Conservation (phyloP, 345 rosid species). For the Aquilaria sinensis region DNA sequence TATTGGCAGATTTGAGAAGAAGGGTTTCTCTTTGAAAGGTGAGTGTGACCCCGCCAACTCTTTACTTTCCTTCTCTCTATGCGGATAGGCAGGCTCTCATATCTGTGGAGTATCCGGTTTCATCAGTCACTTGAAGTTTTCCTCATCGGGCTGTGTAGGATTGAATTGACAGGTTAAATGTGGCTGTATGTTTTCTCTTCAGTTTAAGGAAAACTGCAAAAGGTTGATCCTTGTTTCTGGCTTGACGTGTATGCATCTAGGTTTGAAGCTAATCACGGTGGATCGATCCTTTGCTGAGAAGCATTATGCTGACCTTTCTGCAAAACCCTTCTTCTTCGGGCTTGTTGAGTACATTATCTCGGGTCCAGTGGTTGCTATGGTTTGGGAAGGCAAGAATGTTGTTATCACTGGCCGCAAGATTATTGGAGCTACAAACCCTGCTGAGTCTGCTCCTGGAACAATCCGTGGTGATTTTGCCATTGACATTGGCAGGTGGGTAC, state of each 20-base stretch:
- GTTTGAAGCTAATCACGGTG: constrained; percentile 69
- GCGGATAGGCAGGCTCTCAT: background rate
- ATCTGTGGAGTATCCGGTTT: too few species aligned
- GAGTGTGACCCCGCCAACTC: background rate
- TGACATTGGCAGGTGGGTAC: constrained; percentile 70
- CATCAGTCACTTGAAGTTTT: too few species aligned
- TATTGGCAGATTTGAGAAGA: constrained; percentile 89
- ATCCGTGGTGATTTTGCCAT: constrained; percentile 92
- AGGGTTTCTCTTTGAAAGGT: constrained; percentile 93
- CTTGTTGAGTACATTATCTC: constrained; percentile 90
- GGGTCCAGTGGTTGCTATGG: constrained; percentile 95
- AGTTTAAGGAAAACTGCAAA: background rate
- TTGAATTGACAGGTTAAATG: background rate
- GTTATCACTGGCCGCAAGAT: constrained; percentile 83
- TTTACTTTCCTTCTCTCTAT: background rate
- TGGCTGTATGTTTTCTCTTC: background rate
- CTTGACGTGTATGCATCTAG: constrained; percentile 23
- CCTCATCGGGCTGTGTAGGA: background rate
- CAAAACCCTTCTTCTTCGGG: constrained; percentile 82
- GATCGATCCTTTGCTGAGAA: constrained; percentile 78
- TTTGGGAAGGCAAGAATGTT: constrained; percentile 93
- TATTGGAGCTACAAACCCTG: constrained; percentile 98
- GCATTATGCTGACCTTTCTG: constrained; percentile 77
- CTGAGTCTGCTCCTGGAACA: constrained; percentile 85
- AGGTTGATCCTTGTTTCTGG: background rate